Conservation (phyloP, 2,329 filamentous ascomycete species). For the Dothideomycetidae sp. region DNA sequence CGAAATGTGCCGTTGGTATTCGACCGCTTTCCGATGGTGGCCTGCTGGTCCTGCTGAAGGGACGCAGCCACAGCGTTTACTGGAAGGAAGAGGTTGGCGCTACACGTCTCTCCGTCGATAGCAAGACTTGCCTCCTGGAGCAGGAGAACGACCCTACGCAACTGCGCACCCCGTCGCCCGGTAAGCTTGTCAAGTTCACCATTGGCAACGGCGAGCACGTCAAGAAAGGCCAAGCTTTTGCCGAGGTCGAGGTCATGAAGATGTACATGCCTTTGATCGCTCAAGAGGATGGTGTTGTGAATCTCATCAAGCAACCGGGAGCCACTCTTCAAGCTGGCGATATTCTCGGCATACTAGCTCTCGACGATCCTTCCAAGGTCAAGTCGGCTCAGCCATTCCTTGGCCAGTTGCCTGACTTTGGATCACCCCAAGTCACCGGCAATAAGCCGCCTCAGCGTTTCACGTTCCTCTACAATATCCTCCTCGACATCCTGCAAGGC, state of each 20-base stretch:
- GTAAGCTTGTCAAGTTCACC: slow-evolving; percentile 95
- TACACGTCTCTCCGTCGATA: slow-evolving; percentile 87
- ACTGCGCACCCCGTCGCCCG: slow-evolving; percentile 82
- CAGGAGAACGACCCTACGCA: slow-evolving; percentile 98
- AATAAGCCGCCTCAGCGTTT: slow-evolving; percentile 87
- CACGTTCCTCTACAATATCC: slow-evolving; percentile 57
- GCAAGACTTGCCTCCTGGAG: slow-evolving; percentile 95
- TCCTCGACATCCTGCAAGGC: slow-evolving; percentile 77
- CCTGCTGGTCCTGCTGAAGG: slow-evolving; percentile 75
- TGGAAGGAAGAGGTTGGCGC: slow-evolving; percentile 98
- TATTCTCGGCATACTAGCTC: slow-evolving; percentile 88
- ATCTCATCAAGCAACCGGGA: slow-evolving; percentile 97
- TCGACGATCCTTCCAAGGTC: slow-evolving; percentile 90
- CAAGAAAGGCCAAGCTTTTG: slow-evolving; percentile 80
- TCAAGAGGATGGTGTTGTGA: slow-evolving; percentile 88
- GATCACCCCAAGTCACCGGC: slow-evolving; percentile 73
- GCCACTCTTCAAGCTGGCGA: slow-evolving; percentile 96
- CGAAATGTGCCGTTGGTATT: slow-evolving; percentile 86
- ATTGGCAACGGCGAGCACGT: slow-evolving; percentile 93
- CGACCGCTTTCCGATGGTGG: slow-evolving; percentile 88
- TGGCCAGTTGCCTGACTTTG: slow-evolving; percentile 75
- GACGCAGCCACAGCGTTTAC: slow-evolving; percentile 95
- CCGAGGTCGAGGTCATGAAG: slow-evolving; percentile 99
- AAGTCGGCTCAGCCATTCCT: slow-evolving; percentile 93
- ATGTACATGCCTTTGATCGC: slow-evolving; percentile 99